Evolutionary conservation across 2,329 filamentous ascomycete genomes (phyloP).

Genomic region (Ophiosphaerella herpotricha): DNA sequence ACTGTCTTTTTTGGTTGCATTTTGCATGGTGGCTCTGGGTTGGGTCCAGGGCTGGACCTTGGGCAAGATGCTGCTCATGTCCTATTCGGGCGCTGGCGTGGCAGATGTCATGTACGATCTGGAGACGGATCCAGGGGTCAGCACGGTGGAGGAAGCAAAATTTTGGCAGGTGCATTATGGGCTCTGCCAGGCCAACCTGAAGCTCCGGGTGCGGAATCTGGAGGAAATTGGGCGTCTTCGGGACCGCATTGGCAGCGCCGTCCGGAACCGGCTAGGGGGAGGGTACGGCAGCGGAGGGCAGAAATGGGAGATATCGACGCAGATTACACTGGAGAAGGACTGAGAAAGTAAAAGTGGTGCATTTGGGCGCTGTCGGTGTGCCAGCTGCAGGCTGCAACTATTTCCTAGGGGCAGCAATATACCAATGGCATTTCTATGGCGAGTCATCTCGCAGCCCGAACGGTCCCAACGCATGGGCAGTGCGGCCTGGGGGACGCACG

Average conservation of each 20-base stretch:
- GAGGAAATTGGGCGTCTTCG: constrained; percentile 73
- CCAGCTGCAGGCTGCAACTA: constrained; percentile 6
- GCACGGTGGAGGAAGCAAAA: constrained; percentile 82
- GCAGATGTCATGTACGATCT: constrained; percentile 83
- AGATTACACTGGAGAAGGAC: constrained; percentile 65
- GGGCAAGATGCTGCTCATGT: constrained; percentile 95
- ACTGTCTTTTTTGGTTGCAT: constrained; percentile 78
- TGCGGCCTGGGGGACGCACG: background rate
- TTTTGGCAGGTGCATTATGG: constrained; percentile 99
- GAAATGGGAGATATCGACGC: constrained; percentile 91
- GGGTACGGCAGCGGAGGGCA: constrained; percentile 81
- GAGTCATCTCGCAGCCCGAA: constrained; percentile 32
- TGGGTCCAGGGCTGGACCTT: constrained; percentile 82
- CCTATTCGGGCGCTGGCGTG: constrained; percentile 68
- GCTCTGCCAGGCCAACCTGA: constrained; percentile 92
- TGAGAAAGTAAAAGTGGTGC: constrained; percentile 23
- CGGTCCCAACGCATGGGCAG: constrained; percentile 12
- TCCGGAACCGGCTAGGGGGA: constrained; percentile 84
- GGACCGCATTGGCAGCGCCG: constrained; percentile 74
- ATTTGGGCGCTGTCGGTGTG: constrained; percentile 13
- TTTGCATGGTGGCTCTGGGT: constrained; percentile 87
- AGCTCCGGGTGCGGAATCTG: constrained; percentile 69
- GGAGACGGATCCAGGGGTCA: constrained; percentile 75
- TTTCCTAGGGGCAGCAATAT: constrained; percentile 19
- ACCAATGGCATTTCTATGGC: constrained; percentile 22